A percentile compares a stretch with the other conserved stretches of the same genome.
phyloP scores from a whole-genome alignment of 2,329 filamentous ascomycete genomes.

The Capronia epimyces region DNA sequence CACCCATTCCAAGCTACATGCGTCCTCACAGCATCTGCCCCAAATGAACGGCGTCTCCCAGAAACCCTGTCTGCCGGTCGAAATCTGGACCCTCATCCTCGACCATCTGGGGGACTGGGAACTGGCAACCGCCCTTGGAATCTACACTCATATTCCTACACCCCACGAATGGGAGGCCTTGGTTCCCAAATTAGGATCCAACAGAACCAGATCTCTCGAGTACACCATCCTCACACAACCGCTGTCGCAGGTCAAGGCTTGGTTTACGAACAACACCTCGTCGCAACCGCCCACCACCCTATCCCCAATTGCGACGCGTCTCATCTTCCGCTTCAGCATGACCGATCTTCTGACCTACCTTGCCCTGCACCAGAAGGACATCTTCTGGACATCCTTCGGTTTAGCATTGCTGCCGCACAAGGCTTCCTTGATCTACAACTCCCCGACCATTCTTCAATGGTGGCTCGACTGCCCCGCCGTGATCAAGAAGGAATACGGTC shows the following conservation, averaged over 20 bases:
- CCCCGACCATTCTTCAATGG: conserved; percentile 79
- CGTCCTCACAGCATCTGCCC: conserved; percentile 32
- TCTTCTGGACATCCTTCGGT: conserved; percentile 82
- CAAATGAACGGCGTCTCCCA: conserved; percentile 33
- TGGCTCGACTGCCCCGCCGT: conserved; percentile 82
- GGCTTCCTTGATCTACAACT: conserved; percentile 79
- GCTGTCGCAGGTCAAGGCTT: conserved; percentile 63
- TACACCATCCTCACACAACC: conserved; percentile 74
- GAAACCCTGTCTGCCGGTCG: conserved; percentile 59
- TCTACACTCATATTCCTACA: conserved; percentile 70
- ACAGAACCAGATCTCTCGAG: conserved; percentile 72
- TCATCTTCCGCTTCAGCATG: conserved; percentile 87
- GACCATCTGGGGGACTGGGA: conserved; percentile 88
- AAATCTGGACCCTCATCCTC: conserved; percentile 85
- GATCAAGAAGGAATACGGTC: conserved; percentile 77
- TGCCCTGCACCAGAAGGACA: conserved; percentile 60
- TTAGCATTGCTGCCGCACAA: conserved; percentile 78
- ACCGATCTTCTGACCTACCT: conserved; percentile 71
- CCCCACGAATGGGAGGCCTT: conserved; percentile 68
- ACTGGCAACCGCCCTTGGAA: conserved; percentile 69
- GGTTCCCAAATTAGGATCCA: conserved; percentile 58
- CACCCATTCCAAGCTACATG: conserved; percentile 5
- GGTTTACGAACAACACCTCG: conserved; percentile 63
- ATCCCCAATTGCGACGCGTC: conserved; percentile 74
- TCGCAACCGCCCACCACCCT: conserved; percentile 57